Evolutionary conservation across 2,329 filamentous ascomycete genomes (phyloP).

Genomic region (Fusarium annulatum): DNA sequence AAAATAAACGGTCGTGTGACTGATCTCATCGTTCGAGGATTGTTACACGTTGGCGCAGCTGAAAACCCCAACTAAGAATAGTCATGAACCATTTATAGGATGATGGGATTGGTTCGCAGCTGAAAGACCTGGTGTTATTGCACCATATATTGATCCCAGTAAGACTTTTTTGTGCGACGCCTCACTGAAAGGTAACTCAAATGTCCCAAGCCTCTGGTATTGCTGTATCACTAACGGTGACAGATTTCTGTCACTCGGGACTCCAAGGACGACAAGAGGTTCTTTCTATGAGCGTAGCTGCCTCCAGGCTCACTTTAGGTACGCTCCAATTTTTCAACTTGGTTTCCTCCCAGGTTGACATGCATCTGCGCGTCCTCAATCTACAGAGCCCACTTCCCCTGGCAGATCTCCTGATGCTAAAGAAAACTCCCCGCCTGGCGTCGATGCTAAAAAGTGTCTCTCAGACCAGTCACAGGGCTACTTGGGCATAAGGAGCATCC

Average conservation of each 20-base stretch:
- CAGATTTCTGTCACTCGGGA: background rate
- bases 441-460: slow-evolving; percentile 1
- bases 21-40: background rate
- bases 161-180: background rate
- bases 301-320: background rate
- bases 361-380: slow-evolving; percentile 31
- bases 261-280: background rate
- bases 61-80: background rate
- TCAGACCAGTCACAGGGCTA: slow-evolving; percentile 14
- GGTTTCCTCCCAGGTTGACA: slow-evolving; percentile 16
- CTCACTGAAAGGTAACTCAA: background rate
- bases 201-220: background rate
- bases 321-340: background rate
- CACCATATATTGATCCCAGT: background rate
- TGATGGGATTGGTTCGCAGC: background rate
- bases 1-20: background rate
- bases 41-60: background rate
- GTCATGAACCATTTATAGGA: background rate
- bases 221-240: background rate
- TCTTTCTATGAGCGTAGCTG: background rate
- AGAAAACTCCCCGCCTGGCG: slow-evolving; percentile 11
- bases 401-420: slow-evolving; percentile 24
- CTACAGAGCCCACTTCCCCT: slow-evolving; percentile 35
- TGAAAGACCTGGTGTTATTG: background rate
- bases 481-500: background rate